A percentile compares a stretch with the other conserved stretches of the same genome.
Conservation (phyloP, 345 rosid genomes). For the Eucalyptus shirleyi region DNA sequence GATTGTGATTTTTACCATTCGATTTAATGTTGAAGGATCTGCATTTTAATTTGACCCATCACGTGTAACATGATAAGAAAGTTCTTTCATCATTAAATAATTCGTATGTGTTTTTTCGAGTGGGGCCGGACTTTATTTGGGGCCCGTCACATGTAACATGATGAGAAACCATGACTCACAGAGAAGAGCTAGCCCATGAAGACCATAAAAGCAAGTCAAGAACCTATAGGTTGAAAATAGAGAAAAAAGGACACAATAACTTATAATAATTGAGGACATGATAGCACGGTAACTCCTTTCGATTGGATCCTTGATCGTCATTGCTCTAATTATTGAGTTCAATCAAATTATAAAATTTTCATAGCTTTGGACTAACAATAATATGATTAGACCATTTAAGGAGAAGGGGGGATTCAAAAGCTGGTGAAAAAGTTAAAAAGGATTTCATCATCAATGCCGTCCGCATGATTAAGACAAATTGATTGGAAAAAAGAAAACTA, state of each 20-base stretch:
- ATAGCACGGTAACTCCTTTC: background rate
- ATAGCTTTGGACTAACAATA: background rate
- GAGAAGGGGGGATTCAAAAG: no score
- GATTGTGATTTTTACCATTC: background rate
- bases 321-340: no score
- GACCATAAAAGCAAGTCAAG: background rate
- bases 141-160: background rate
- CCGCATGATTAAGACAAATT: no score
- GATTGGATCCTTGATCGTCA: accelerated
- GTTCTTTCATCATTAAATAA: no score
- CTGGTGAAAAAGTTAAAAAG: no score
- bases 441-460: no score
- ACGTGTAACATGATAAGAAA: no score
- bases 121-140: background rate
- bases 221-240: accelerated
- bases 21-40: background rate
- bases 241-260: background rate
- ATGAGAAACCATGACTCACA: background rate
- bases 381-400: background rate
- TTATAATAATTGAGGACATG: background rate
- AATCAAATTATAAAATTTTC: background rate
- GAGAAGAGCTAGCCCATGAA: background rate
- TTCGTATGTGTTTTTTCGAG: accelerated
- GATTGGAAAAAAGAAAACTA: no score
- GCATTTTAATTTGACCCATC: accelerated